A percentile compares a stretch with the other conserved stretches of the same genome.
phyloP scores from a whole-genome alignment of 1,284 basidiomycete species.

The Apiotrichum sp. region DNA sequence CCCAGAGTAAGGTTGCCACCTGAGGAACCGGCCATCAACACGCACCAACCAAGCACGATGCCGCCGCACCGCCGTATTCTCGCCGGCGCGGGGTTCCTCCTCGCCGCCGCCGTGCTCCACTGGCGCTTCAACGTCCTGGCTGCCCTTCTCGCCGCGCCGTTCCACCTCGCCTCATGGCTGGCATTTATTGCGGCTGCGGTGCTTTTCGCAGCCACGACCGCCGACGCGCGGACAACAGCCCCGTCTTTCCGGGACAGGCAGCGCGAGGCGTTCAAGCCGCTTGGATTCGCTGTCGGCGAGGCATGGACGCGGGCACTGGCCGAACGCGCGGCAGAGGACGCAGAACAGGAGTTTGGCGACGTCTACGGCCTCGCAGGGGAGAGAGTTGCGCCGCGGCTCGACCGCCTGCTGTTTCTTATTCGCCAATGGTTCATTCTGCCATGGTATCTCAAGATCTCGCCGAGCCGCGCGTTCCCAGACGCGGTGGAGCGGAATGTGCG shows the following conservation, averaged over 20 bases:
- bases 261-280: slow-evolving; percentile 1
- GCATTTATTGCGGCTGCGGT: background rate
- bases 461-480: slow-evolving; percentile 77
- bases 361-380: slow-evolving; percentile 8
- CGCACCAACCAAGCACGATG: too few species aligned
- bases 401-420: slow-evolving; percentile 70
- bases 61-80: too few species aligned
- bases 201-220: background rate
- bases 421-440: slow-evolving; percentile 73
- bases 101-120: too few species aligned
- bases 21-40: too few species aligned
- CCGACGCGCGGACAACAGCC: background rate
- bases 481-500: slow-evolving; percentile 74
- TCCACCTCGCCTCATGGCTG: background rate
- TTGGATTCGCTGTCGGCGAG: slow-evolving; percentile 1
- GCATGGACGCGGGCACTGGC: background rate
- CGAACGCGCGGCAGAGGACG: background rate
- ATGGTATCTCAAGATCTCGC: slow-evolving; percentile 79
- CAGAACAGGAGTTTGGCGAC: background rate
- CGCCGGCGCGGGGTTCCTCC: too few species aligned
- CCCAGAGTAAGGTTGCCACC: too few species aligned
- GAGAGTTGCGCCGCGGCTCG: slow-evolving; percentile 58
- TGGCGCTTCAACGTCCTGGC: too few species aligned
- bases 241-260: slow-evolving; percentile 5
- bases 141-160: background rate